A percentile compares a stretch with the other conserved stretches of the same genome.
Evolutionary conservation across 176 grass and related monocot genomes (phyloP).

Genomic region (Oryza brachyantha): DNA sequence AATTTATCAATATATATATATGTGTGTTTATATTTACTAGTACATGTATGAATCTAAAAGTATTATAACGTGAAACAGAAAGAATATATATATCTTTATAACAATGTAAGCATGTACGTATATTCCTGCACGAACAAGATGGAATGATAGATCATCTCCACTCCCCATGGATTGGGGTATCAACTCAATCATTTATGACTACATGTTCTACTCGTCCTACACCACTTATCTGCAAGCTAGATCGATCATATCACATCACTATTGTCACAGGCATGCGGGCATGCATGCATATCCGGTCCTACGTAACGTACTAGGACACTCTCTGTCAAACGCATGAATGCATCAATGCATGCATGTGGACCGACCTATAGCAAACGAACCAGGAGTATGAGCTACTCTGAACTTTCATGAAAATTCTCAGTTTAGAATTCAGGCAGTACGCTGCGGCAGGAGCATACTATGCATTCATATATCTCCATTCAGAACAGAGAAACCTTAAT

Average conservation of each 20-base stretch:
- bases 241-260: slow-evolving; percentile 3
- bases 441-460: not conserved
- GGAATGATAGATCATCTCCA: not conserved
- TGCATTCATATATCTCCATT: too few species aligned
- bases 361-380: not conserved
- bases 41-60: too few species aligned
- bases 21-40: too few species aligned
- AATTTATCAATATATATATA: too few species aligned
- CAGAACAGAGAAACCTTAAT: not conserved
- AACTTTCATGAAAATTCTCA: slow-evolving; percentile 1
- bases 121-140: not conserved
- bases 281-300: too few species aligned
- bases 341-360: slow-evolving; percentile 1
- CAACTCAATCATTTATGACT: not conserved
- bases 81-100: too few species aligned
- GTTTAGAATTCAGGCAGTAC: not conserved
- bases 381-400: too few species aligned
- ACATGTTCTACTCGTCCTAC: not conserved
- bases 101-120: not conserved
- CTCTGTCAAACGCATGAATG: not conserved
- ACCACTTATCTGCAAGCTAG: too few species aligned
- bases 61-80: too few species aligned
- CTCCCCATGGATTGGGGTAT: not conserved
- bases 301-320: not conserved
- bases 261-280: not conserved